Base-by-base conservation (phyloP, 1,284 basidiomycete species). In the Papiliotrema terrestris region DNA sequence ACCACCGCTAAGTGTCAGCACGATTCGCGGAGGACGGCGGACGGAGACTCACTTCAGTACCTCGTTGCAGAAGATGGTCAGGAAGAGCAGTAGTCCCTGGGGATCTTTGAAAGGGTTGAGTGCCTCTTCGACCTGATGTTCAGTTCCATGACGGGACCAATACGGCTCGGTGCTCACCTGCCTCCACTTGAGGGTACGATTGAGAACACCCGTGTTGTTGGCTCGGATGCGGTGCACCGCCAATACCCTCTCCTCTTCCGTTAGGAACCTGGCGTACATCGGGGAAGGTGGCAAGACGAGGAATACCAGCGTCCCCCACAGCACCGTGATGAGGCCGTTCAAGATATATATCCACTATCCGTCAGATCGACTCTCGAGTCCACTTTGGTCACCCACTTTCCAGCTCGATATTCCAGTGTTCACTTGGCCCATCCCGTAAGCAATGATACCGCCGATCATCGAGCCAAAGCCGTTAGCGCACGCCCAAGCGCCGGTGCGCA, bases 291-390 rank as follows among this genome's bases (percentile, higher is more conserved):
- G 46, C 22, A 73, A 46, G 52, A 69, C 71, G 23, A 69, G 45
- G 22, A 52, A 20, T 13, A 63, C 63, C 35, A 67, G 67, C 13
- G 29, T 29, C 8, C 45, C 45, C 20, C 20, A 32, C 45, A 71
- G 35, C 26, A 71, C 52, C 20, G 72, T 74, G 50, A 73, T 51
- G 35, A 51, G 59, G 15, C 67, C 67, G 51, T 69, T 67, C 52
- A 72, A 54, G 49, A 72, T 52, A 53, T 68, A 72, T 50, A 71
- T 71, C 67, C 66, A 72, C 35, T n/a, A n/a, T n/a, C n/a, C n/a
- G n/a, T n/a, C n/a, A n/a, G n/a, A n/a, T n/a, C n/a, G n/a, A n/a
- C n/a, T n/a, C n/a, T n/a, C n/a, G n/a, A n/a, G n/a, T n/a, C n/a
- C n/a, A n/a, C n/a, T n/a, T n/a, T n/a, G n/a, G n/a, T n/a, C n/a